phyloP scores from a whole-genome alignment of 352 stramenopile genomes.

The Peronospora destructor region DNA sequence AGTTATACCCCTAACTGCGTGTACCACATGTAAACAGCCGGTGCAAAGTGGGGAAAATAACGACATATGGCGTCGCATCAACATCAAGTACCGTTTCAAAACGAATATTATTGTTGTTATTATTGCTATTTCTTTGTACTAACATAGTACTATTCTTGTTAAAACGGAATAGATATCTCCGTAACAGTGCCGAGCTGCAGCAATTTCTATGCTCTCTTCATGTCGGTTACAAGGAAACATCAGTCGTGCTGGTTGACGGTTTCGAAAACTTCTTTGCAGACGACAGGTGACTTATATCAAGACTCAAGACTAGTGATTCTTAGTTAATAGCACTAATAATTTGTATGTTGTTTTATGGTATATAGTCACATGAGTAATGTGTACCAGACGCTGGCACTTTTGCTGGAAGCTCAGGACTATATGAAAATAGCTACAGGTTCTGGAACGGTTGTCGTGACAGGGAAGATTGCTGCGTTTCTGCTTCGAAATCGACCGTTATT shows the following conservation, averaged over 20 bases:
- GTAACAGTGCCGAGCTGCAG: constrained; percentile 39
- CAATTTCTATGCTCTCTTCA: constrained; percentile 57
- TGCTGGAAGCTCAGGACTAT: constrained; percentile 44
- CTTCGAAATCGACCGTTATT: constrained; percentile 31
- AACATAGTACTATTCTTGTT: constrained; percentile 1
- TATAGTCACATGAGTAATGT: constrained; percentile 37
- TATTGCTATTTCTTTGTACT: neutral
- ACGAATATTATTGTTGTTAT: neutral
- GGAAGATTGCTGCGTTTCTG: constrained; percentile 31
- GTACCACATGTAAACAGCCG: constrained; percentile 32
- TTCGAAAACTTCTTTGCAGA: constrained; percentile 54
- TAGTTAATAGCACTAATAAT: constrained; percentile 1
- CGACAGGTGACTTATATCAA: constrained; percentile 18
- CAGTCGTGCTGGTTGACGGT: constrained; percentile 47
- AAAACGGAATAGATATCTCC: constrained; percentile 33
- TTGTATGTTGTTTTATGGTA: neutral
- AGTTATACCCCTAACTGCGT: constrained; percentile 42
- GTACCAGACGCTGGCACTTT: constrained; percentile 54
- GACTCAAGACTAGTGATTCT: neutral
- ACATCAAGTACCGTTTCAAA: constrained; percentile 45
- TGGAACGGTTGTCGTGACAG: constrained; percentile 34
- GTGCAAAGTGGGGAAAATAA: constrained; percentile 45
- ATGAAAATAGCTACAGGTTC: constrained; percentile 35
- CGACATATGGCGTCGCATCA: constrained; percentile 41
- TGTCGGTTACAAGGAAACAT: constrained; percentile 34